phyloP scores from a whole-genome alignment of 1,284 basidiomycete species.

The Naganishia albida region DNA sequence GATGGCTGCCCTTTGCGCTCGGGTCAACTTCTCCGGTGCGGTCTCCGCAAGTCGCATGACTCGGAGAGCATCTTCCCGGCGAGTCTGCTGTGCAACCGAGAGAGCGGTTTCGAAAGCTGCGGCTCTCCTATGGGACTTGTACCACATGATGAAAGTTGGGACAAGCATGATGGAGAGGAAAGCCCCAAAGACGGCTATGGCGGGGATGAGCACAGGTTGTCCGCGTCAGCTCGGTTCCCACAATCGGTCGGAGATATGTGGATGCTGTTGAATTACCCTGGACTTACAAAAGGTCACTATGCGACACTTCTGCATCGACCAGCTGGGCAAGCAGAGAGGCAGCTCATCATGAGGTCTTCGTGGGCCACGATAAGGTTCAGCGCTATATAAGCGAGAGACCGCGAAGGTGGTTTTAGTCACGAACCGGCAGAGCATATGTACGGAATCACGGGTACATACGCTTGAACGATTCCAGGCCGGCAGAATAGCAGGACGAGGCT shows the following conservation, averaged over 20 bases:
- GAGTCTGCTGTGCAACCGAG: not conserved
- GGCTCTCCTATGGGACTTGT: not conserved
- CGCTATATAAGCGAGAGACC: not conserved
- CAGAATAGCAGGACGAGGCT: too few species aligned
- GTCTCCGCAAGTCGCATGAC: not conserved
- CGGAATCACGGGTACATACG: too few species aligned
- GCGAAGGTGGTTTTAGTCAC: too few species aligned
- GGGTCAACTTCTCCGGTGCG: conserved; percentile 23
- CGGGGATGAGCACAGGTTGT: not conserved
- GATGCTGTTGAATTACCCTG: not conserved
- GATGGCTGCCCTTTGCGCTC: conserved; percentile 19
- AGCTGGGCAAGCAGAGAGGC: conserved; percentile 4
- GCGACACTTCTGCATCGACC: conserved; percentile 1
- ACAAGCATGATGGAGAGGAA: conserved; percentile 6
- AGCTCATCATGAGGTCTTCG: not conserved
- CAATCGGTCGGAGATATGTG: not conserved
- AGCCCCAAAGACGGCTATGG: not conserved
- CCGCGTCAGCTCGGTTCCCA: not conserved
- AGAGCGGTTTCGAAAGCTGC: not conserved
- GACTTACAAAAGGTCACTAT: conserved; percentile 10
- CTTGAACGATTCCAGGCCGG: too few species aligned
- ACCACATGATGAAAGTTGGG: conserved; percentile 5
- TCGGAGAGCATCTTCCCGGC: conserved; percentile 1
- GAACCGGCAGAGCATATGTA: too few species aligned
- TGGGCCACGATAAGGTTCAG: not conserved